phyloP scores from a whole-genome alignment of 257 asterid species.

The Fraxinus anomala region DNA sequence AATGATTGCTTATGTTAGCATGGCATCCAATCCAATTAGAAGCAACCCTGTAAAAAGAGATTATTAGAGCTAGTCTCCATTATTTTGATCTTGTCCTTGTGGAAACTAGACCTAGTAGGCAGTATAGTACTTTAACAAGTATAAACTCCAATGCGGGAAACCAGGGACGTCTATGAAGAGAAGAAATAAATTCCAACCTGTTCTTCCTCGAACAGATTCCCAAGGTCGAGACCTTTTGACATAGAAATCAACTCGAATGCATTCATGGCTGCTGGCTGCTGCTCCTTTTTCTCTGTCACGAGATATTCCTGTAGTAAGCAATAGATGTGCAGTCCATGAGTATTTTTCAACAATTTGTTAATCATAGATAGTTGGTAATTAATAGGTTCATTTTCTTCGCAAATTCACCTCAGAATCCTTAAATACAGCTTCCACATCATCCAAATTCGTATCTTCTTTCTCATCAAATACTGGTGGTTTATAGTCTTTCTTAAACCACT shows the following conservation, averaged over 20 bases:
- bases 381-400: background rate
- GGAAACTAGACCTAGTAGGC: no score
- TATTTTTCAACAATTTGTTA: background rate
- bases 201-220: constrained; percentile 76
- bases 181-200: constrained; percentile 48
- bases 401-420: constrained; percentile 73
- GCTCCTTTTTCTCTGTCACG: constrained; percentile 79
- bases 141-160: background rate
- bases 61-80: no score
- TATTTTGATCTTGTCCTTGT: no score
- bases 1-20: no score
- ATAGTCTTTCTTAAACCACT: constrained; percentile 89
- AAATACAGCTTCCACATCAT: constrained; percentile 95
- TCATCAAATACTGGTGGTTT: constrained; percentile 73
- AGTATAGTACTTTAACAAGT: background rate
- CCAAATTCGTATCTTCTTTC: constrained; percentile 77
- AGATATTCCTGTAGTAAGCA: constrained; percentile 62
- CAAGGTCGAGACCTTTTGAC: constrained; percentile 95
- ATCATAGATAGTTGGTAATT: background rate
- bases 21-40: no score
- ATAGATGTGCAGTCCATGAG: background rate
- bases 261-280: constrained; percentile 89
- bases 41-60: no score
- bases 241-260: constrained; percentile 94
- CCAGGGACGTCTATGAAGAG: no score